Evolutionary conservation across 108 stramenopile species (phyloP).

Genomic region (Skeletonema menzelii): DNA sequence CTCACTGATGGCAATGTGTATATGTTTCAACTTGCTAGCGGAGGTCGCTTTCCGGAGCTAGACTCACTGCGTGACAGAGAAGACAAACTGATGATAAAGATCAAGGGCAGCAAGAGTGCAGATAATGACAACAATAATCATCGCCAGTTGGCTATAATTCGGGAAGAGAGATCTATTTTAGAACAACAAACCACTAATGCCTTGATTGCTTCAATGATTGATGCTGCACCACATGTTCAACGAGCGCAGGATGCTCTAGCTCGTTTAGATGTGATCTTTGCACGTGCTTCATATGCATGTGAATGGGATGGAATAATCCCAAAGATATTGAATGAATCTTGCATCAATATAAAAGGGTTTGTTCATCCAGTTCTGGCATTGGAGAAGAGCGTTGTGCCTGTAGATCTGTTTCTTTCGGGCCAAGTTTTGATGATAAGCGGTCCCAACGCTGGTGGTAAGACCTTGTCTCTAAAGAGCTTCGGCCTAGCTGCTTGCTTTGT

Average conservation of each 20-base stretch:
- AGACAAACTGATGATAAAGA: conserved; percentile 15
- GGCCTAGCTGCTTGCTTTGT: conserved; percentile 55
- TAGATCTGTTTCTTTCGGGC: conserved; percentile 57
- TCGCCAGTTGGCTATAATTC: conserved; percentile 41
- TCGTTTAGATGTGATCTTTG: conserved; percentile 71
- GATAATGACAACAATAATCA: conserved; percentile 3
- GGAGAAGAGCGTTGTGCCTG: conserved; percentile 53
- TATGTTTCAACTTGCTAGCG: conserved; percentile 53
- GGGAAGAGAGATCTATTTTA: conserved; percentile 49
- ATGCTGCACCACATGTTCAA: conserved; percentile 40
- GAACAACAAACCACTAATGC: conserved; percentile 47
- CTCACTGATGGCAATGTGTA: conserved; percentile 38
- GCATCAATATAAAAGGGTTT: conserved; percentile 47
- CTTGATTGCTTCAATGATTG: conserved; percentile 43
- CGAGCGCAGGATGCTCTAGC: conserved; percentile 53
- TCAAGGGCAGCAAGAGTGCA: conserved; percentile 5
- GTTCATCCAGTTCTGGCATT: conserved; percentile 59
- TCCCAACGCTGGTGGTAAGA: conserved; percentile 82
- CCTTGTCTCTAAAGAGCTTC: conserved; percentile 79
- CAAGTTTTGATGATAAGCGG: conserved; percentile 66
- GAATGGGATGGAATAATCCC: conserved; percentile 56
- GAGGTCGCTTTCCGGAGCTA: conserved; percentile 56
- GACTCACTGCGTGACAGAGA: conserved; percentile 49
- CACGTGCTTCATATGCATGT: conserved; percentile 69
- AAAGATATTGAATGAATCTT: conserved; percentile 25